These are phyloP conservation scores for Macadamia integrifolia DNA, from an alignment of 164 flowering plant species.

Conservation along the genomic window DNA sequence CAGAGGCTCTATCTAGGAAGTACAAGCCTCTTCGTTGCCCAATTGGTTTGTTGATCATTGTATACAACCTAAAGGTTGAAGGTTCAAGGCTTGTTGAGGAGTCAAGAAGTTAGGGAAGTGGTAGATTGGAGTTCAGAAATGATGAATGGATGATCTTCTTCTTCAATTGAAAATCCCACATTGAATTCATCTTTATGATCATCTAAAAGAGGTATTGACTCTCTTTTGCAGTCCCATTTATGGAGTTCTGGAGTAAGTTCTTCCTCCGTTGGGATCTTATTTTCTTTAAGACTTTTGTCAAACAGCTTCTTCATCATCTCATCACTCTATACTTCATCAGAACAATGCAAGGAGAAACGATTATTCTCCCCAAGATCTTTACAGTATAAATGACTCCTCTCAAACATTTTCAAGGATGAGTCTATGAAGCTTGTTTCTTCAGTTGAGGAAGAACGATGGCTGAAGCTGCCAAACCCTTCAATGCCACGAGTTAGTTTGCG, in stretches of 20 bases:
- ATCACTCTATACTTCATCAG: background rate
- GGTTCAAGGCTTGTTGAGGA: too few relatives aligned
- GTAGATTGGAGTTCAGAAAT: conserved; percentile 25
- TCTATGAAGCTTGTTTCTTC: conserved; percentile 20
- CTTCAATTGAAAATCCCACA: conserved; percentile 15
- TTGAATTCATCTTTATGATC: conserved; percentile 18
- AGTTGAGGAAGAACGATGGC: conserved; percentile 24
- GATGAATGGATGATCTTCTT: conserved; percentile 55
- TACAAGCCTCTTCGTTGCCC: too few relatives aligned
- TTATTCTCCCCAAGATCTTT: conserved; percentile 27
- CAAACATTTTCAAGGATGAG: conserved; percentile 25
- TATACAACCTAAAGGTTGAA: too few relatives aligned
- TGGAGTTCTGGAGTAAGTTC: conserved; percentile 6
- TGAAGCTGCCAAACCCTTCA: conserved; percentile 83
- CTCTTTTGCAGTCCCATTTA: conserved; percentile 19
- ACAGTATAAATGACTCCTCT: conserved; percentile 45
- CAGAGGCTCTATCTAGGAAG: too few relatives aligned
- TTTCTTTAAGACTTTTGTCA: conserved; percentile 34
- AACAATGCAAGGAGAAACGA: conserved; percentile 3
- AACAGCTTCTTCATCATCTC: background rate
- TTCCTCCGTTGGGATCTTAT: conserved; percentile 24
- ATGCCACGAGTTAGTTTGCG: conserved; percentile 68
- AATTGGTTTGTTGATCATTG: too few relatives aligned
- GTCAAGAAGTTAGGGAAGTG: conserved; percentile 35
- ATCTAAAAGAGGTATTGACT: conserved; percentile 35